These are phyloP conservation scores for Cronartium quercuum DNA, from an alignment of 1,284 basidiomycete genomes.

Conservation along the genomic window DNA sequence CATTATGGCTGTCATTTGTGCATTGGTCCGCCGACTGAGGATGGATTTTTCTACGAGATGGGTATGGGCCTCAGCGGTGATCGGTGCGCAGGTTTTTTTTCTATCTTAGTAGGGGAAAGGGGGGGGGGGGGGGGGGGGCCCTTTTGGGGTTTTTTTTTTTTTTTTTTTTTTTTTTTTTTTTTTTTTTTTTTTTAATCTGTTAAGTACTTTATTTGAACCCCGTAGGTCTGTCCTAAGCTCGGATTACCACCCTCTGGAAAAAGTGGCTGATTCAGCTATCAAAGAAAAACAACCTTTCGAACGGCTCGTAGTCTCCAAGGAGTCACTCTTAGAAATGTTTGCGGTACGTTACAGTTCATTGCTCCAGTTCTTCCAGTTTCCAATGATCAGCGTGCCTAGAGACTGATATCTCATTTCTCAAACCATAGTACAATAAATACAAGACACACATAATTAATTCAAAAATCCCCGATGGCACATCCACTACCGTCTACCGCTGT, in stretches of 20 bases:
- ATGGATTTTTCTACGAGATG: slow-evolving; percentile 99
- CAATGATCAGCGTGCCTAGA: background rate
- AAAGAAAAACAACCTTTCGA: slow-evolving; percentile 99
- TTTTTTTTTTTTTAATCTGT: background rate
- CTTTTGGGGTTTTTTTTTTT: slow-evolving; percentile 10
- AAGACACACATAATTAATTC: slow-evolving; percentile 92
- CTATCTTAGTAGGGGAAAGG: too few relatives aligned
- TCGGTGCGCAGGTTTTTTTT: slow-evolving; percentile 52
- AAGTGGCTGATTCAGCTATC: slow-evolving; percentile 75
- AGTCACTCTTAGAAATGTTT: slow-evolving; percentile 95
- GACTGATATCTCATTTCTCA: background rate
- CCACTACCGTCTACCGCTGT: slow-evolving; percentile 96
- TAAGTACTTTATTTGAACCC: slow-evolving; percentile 34
- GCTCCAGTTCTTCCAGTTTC: background rate
- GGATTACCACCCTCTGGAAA: slow-evolving; percentile 86
- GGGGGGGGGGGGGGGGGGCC: too few relatives aligned
- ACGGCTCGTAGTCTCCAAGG: slow-evolving; percentile 84
- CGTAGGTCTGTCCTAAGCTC: slow-evolving; percentile 64
- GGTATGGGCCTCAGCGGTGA: slow-evolving; percentile 58
- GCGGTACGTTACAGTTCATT: slow-evolving; percentile 56
- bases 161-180: background rate
- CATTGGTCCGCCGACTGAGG: slow-evolving; percentile 93
- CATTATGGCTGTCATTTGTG: slow-evolving; percentile 97
- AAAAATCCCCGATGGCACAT: slow-evolving; percentile 93
- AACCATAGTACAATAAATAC: slow-evolving; percentile 89